Evolutionary conservation across 768 basidiomycete species (phyloP).

Genomic region (Hygrocybe punicea): DNA sequence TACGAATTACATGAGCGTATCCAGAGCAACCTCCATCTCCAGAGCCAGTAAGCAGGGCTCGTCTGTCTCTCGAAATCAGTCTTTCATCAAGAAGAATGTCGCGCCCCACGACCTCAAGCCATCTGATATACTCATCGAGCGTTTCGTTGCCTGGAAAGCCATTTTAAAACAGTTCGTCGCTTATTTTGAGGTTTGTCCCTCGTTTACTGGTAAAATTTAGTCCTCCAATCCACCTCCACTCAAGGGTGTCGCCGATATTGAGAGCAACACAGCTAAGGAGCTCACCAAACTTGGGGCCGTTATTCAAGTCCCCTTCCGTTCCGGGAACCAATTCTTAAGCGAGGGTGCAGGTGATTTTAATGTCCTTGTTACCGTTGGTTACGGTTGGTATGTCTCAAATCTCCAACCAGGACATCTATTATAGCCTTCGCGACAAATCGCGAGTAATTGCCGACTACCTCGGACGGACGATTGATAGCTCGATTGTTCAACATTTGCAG

Average conservation of each 20-base stretch:
- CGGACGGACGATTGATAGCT: slow-evolving; percentile 93
- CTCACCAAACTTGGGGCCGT: slow-evolving; percentile 90
- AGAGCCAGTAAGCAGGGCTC: slow-evolving; percentile 63
- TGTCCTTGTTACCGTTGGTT: slow-evolving; percentile 3
- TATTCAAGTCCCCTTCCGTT: slow-evolving; percentile 94
- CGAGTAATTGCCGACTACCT: slow-evolving; percentile 93
- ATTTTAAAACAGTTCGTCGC: slow-evolving; percentile 95
- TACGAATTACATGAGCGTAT: too few species aligned
- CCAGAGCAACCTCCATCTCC: slow-evolving; percentile 71
- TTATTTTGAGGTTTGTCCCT: slow-evolving; percentile 64
- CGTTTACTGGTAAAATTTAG: background rate
- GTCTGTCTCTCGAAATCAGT: slow-evolving; percentile 73
- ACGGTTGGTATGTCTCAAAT: background rate
- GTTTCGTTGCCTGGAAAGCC: slow-evolving; percentile 90
- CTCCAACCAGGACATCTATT: slow-evolving; percentile 88
- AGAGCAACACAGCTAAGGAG: slow-evolving; percentile 91
- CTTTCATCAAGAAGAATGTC: slow-evolving; percentile 92
- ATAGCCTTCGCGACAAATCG: slow-evolving; percentile 88
- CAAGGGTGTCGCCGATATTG: slow-evolving; percentile 71
- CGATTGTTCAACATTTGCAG: slow-evolving; percentile 96
- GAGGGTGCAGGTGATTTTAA: slow-evolving; percentile 79
- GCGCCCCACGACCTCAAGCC: slow-evolving; percentile 87
- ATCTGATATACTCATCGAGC: slow-evolving; percentile 94
- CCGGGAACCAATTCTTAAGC: slow-evolving; percentile 95
- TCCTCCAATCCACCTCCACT: background rate